Evolutionary conservation across 176 grass and related monocot genomes (phyloP).

Genomic region (Olyra latifolia): DNA sequence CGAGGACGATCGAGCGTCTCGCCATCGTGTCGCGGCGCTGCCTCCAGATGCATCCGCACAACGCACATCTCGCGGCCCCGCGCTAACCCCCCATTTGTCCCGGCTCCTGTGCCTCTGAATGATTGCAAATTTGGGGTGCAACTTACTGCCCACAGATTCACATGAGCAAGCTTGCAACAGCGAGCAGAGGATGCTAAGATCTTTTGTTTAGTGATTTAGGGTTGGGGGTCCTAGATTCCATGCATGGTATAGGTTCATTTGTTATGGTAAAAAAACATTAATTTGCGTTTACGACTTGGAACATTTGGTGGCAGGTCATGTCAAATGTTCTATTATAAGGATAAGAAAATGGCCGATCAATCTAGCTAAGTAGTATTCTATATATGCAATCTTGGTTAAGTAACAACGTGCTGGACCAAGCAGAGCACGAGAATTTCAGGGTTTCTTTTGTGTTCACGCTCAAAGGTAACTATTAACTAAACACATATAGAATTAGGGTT

Average conservation of each 20-base stretch:
- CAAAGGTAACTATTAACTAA: too few species aligned
- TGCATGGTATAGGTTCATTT: background rate
- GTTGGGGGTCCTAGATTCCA: constrained; percentile 14
- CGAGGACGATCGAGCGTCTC: too few species aligned
- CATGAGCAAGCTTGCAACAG: background rate
- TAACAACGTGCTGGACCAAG: background rate
- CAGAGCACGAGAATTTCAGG: background rate
- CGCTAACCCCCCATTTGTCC: background rate
- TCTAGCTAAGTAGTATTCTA: background rate
- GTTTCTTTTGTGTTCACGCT: too few species aligned
- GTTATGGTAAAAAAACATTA: background rate
- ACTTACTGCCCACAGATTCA: background rate
- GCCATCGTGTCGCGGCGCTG: too few species aligned
- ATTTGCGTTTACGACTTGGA: background rate
- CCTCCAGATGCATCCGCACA: background rate
- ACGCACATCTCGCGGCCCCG: background rate
- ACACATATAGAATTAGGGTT: too few species aligned
- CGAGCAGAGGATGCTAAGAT: background rate
- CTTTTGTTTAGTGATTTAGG: background rate
- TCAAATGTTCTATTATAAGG: background rate
- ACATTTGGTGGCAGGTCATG: constrained; percentile 15
- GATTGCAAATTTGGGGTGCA: background rate
- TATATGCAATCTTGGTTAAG: background rate
- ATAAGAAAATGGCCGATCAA: background rate
- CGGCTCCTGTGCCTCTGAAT: background rate